Percentiles rank a stretch among this genome's conserved stretches.
Evolutionary conservation across 148 eudicot species (phyloP).

Genomic region (Dysphania ambrosioides): DNA sequence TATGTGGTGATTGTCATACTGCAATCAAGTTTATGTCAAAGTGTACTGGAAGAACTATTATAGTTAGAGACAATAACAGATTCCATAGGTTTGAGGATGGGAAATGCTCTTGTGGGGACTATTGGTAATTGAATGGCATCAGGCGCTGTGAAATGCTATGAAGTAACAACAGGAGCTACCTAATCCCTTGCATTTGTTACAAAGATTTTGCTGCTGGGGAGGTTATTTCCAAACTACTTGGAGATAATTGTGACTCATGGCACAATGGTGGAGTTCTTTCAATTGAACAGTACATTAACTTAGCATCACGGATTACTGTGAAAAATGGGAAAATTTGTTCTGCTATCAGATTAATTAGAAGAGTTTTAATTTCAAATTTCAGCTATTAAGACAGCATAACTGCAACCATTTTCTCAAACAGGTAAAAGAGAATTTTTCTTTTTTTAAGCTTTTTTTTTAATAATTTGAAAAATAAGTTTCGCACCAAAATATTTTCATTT

Average conservation of each 20-base stretch:
- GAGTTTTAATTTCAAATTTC: no score
- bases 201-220: not conserved
- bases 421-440: no score
- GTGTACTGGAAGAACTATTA: constrained; percentile 64
- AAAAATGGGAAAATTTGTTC: not conserved
- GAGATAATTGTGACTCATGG: not conserved
- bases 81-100: constrained; percentile 79
- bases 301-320: not conserved
- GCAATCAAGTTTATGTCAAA: constrained; percentile 83
- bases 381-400: no score
- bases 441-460: no score
- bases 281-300: not conserved
- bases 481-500: no score
- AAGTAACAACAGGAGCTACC: constrained; percentile 1
- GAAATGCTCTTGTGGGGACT: constrained; percentile 78
- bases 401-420: no score
- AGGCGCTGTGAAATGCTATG: not conserved
- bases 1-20: constrained; percentile 87
- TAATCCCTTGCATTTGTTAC: not conserved
- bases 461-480: no score
- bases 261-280: not conserved
- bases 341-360: not conserved
- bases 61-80: constrained; percentile 74
- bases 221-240: not conserved
- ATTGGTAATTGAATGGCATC: constrained; percentile 49